Evolutionary conservation across 495 filamentous ascomycete genomes (phyloP), one percentile per base, ranked within the genome.

Genomic region (Penicillium goetzii): DNA sequence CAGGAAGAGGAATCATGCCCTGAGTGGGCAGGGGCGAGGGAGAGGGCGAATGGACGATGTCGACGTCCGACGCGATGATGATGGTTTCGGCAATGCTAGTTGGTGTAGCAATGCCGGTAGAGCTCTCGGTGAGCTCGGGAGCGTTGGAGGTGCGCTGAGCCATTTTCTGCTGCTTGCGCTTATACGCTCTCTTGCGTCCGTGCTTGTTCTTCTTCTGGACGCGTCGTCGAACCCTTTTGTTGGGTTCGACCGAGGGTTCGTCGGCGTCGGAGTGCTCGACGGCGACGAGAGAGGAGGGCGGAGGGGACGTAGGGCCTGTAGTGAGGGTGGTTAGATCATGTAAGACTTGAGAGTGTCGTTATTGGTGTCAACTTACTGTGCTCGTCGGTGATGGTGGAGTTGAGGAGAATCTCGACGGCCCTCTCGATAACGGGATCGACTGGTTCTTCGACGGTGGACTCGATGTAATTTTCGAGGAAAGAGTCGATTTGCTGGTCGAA

Each of bases 71-170:
- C 43, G 9, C 43, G 8, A 47, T 47, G 38, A 41, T 41, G 43
- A 21, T 47, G 43, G 43, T 47, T 23, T 23, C 43, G 43, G 43
- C 43, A 47, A 47, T 47, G 43, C 43, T 47, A 5, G 36, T 40
- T 2, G 47, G 47, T 1, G 47, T 30, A 21, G 25, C 21, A 15
- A 25, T 30, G 47, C 47, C 23, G 47, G 23, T 28, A 14, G 12
- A 15, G 47, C 47, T 15, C 25, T 30, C n/a, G 25, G 14, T 1
- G 26, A 15, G 23, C 47, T 6, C 15, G 26, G 47, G 25, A 11
- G 12, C 0, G 11, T 28, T 51, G 47, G 23, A 10, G 25, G 25
- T 17, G 15, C 47, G 25, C 47, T 14, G 25, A 17, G 25, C 47
- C 47, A 51, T 51, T 5, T 8, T 17, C 2, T 11, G 15, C 2